Conservation (phyloP, 805 yeast species). For the Yamadazyma scolyti region DNA sequence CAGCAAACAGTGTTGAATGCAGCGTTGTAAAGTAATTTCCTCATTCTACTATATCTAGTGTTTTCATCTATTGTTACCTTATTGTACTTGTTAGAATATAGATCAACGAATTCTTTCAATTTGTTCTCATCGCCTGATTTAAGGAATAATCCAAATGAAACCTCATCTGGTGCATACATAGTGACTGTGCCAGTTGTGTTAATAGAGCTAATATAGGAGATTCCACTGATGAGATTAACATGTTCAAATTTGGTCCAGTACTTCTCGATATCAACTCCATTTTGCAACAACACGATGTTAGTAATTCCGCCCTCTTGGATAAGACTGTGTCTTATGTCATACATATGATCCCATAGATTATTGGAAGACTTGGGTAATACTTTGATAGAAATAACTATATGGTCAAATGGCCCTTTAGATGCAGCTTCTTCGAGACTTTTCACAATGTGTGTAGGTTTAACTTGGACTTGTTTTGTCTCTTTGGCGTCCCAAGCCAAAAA, state of each 20-base stretch:
- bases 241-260: constrained; percentile 17
- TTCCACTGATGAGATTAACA: constrained; percentile 26
- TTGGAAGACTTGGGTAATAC: constrained; percentile 22
- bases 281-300: constrained; percentile 20
- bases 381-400: constrained; percentile 31
- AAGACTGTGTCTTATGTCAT: constrained; percentile 10
- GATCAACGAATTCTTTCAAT: constrained; percentile 19
- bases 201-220: constrained; percentile 29
- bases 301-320: constrained; percentile 16
- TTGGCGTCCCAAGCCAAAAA: constrained; percentile 22
- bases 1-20: constrained; percentile 53
- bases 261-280: constrained; percentile 22
- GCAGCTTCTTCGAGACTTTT: constrained; percentile 23
- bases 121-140: constrained; percentile 15
- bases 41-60: constrained; percentile 45
- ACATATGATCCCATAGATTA: constrained; percentile 22
- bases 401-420: constrained; percentile 26
- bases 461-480: constrained; percentile 15
- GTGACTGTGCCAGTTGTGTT: constrained; percentile 22
- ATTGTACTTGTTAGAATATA: constrained; percentile 21
- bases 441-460: constrained; percentile 24
- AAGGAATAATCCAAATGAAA: constrained; percentile 25
- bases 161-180: constrained; percentile 23
- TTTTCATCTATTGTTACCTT: constrained; percentile 17
- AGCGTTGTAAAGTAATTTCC: constrained; percentile 68